Base-by-base conservation (phyloP, 1,284 basidiomycete genomes). In the Sporisorium graminicola region DNA sequence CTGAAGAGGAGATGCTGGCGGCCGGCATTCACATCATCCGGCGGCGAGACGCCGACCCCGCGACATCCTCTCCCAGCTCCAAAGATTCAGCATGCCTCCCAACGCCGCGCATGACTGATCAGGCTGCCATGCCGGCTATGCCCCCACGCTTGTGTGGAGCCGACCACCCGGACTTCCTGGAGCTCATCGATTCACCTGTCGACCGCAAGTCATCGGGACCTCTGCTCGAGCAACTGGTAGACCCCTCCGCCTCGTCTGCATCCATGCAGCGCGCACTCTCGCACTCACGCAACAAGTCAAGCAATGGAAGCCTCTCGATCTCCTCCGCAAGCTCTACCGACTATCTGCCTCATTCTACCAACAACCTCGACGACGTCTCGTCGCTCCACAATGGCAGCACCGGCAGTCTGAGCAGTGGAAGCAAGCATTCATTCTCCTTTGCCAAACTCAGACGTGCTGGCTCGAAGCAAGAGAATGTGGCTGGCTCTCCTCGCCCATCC, bases 21-120 rank as follows among this genome's bases (percentile, higher is more conserved):
- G 74, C 74, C 26, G 74, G 74, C 14, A 71, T 77, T 20, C 74
- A 77, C 47, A 60, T 77, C 50, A 77, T 77, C 31, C 62, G 66
- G 9, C 63, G 74, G 8, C 62, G 65, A 14, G 64, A 66, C 44
- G 56, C 60, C 7, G 37, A 43, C 18, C 12, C 55, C 26, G 22
- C 47, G 12, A n/a, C 62, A 6, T 31, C 68, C 4, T 37, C 58
- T 13, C 24, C 55, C 5, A 58, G 50, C 53, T 50, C 53, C 20
- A 61, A 60, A 33, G 52, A 67, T 8, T 40, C 43, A 3, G 42
- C 47, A 8, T n/a, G 29, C n/a, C 55, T 58, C 12, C 12, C 54
- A n/a, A 42, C 67, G 14, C 53, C 53, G 33, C 47, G 58, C 27
- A 3, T 47, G 18, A 43, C 43, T 22, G 58, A 51, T 2, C 27